Evolutionary conservation across 2,329 filamentous ascomycete genomes (phyloP).

Genomic region (Venturiaceae sp.): DNA sequence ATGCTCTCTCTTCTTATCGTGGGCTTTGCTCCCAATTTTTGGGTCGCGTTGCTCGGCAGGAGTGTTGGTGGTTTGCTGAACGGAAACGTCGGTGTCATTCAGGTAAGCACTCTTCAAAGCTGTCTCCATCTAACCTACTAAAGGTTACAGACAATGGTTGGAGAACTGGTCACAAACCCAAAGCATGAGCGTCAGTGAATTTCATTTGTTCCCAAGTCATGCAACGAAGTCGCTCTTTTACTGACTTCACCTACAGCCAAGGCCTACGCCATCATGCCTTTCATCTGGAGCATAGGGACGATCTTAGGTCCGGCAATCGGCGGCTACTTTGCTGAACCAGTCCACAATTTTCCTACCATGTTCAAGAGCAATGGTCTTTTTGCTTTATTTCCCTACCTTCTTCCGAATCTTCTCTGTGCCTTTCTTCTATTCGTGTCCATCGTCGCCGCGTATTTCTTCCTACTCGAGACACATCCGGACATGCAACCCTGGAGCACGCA

Average conservation of each 20-base stretch:
- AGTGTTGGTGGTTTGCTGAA: slow-evolving; percentile 75
- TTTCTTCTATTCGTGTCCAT: slow-evolving; percentile 69
- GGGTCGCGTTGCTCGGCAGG: slow-evolving; percentile 69
- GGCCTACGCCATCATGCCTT: slow-evolving; percentile 87
- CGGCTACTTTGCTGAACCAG: slow-evolving; percentile 74
- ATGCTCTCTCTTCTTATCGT: slow-evolving; percentile 76
- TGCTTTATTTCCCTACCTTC: slow-evolving; percentile 70
- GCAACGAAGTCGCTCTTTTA: neutral
- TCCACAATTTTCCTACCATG: slow-evolving; percentile 58
- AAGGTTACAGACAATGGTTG: slow-evolving; percentile 86
- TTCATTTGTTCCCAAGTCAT: no score
- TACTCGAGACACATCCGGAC: slow-evolving; percentile 85
- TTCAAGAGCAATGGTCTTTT: slow-evolving; percentile 65
- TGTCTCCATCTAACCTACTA: no score
- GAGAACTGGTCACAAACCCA: slow-evolving; percentile 71
- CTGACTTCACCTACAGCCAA: slow-evolving; percentile 47
- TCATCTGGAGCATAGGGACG: slow-evolving; percentile 85
- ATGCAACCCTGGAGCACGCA: slow-evolving; percentile 48
- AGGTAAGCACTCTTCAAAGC: no score
- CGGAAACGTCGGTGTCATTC: slow-evolving; percentile 80
- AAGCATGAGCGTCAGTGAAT: slow-evolving; percentile 69
- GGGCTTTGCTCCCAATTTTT: slow-evolving; percentile 74
- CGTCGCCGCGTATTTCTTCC: slow-evolving; percentile 65
- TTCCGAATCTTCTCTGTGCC: slow-evolving; percentile 83
- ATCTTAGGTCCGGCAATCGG: slow-evolving; percentile 81